Evolutionary conservation across 2,329 filamentous ascomycete genomes (phyloP).

Genomic region (Pseudogymnoascus sp.): DNA sequence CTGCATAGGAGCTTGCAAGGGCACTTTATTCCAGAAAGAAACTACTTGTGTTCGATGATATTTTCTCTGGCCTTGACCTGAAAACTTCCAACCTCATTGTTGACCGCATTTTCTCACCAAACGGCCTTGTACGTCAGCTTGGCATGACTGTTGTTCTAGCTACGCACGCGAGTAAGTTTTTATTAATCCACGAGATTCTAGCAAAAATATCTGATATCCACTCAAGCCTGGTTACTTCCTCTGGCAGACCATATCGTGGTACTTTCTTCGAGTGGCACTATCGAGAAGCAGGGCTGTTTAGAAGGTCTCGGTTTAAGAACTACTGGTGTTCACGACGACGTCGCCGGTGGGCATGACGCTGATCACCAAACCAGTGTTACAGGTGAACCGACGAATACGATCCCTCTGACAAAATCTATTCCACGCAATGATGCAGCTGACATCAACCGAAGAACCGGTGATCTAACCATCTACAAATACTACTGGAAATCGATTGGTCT

Average conservation of each 20-base stretch:
- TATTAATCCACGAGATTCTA: not conserved
- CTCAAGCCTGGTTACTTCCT: conserved; percentile 17
- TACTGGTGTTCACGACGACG: not conserved
- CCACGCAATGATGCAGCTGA: not conserved
- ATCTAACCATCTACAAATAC: conserved; percentile 18
- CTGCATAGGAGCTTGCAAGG: conserved; percentile 21
- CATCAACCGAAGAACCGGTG: conserved; percentile 10
- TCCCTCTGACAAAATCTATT: not conserved
- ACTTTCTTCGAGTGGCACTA: conserved; percentile 26
- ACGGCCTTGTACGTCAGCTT: conserved; percentile 17
- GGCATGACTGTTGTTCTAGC: conserved; percentile 31
- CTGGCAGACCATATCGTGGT: conserved; percentile 31
- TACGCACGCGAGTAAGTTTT: conserved; percentile 18
- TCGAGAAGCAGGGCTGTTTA: conserved; percentile 30
- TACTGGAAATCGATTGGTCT: conserved; percentile 14
- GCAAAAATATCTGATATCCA: not conserved
- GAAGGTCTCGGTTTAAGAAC: conserved; percentile 26
- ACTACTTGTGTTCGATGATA: conserved; percentile 21
- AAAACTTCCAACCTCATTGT: conserved; percentile 17
- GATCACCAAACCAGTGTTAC: not conserved
- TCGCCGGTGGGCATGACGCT: not conserved
- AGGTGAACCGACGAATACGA: not conserved
- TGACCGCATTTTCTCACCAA: conserved; percentile 15
- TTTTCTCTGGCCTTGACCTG: conserved; percentile 21
- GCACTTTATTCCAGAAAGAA: conserved; percentile 18